These are phyloP conservation scores for Fusarium tjaetaba DNA, from an alignment of 2,329 filamentous ascomycete genomes.

Conservation along the genomic window DNA sequence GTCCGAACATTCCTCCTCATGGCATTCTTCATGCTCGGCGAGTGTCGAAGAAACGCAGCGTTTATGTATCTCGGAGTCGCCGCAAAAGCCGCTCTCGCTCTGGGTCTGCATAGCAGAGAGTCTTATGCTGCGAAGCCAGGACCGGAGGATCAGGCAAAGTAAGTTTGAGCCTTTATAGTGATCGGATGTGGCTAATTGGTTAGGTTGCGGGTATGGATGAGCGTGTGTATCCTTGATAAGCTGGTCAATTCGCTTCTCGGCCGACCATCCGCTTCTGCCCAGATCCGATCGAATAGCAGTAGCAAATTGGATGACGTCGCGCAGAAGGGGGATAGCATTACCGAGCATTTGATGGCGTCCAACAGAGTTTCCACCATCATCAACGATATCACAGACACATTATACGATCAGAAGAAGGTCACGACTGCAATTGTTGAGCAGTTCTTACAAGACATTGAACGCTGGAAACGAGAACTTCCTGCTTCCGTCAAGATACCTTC, in stretches of 20 bases:
- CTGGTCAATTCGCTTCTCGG: constrained; percentile 52
- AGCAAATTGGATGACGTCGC: constrained; percentile 21
- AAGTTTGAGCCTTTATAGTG: neutral
- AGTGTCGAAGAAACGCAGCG: constrained; percentile 69
- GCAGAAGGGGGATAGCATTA: constrained; percentile 30
- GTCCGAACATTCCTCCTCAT: constrained; percentile 59
- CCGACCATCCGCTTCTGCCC: constrained; percentile 48
- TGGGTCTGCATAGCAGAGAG: constrained; percentile 60
- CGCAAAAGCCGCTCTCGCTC: constrained; percentile 63
- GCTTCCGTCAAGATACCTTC: constrained; percentile 37
- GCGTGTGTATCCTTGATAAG: constrained; percentile 52
- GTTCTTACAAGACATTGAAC: constrained; percentile 54
- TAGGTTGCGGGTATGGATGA: constrained; percentile 51
- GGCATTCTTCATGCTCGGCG: constrained; percentile 76
- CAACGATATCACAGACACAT: constrained; percentile 53
- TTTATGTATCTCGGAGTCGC: constrained; percentile 73
- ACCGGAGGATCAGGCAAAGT: constrained; percentile 34
- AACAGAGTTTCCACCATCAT: constrained; percentile 56
- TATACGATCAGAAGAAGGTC: constrained; percentile 53
- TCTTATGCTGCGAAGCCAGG: constrained; percentile 32
- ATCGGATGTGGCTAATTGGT: neutral
- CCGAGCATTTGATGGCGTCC: constrained; percentile 51
- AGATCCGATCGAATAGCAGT: constrained; percentile 24
- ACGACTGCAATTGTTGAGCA: constrained; percentile 50
- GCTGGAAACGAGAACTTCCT: constrained; percentile 59